phyloP scores from a whole-genome alignment of 768 basidiomycete species.

The Gloeostereum incarnatum region DNA sequence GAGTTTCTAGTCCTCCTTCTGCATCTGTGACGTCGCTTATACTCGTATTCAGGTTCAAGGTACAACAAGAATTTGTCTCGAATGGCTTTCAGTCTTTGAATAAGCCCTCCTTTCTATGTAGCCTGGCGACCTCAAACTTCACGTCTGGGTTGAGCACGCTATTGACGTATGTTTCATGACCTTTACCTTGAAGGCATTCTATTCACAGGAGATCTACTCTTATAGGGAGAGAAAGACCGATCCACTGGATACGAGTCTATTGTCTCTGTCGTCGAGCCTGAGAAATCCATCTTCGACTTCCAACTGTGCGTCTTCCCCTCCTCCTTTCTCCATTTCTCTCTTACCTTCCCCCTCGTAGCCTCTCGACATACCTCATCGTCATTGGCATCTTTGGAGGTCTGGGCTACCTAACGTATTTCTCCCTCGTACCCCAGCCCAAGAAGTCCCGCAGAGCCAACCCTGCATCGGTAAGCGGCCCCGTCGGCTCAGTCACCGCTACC shows the following conservation, averaged over 20 bases:
- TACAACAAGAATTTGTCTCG: conserved; percentile 15
- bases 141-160: conserved; percentile 67
- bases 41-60: conserved; percentile 46
- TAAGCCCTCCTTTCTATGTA: conserved; percentile 17
- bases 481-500: conserved; percentile 47
- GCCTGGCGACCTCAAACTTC: conserved; percentile 71
- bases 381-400: conserved; percentile 51
- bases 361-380: conserved; percentile 68
- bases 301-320: conserved; percentile 48
- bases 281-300: conserved; percentile 66
- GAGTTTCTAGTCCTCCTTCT: conserved; percentile 18
- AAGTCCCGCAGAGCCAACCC: conserved; percentile 41
- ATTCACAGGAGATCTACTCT: conserved; percentile 1
- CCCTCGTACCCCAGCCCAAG: conserved; percentile 59
- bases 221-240: conserved; percentile 49
- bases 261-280: conserved; percentile 74
- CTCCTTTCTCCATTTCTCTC: conserved; percentile 4
- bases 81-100: too few relatives aligned
- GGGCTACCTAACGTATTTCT: conserved; percentile 54
- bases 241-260: conserved; percentile 66
- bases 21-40: conserved; percentile 9
- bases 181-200: conserved; percentile 1
- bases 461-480: conserved; percentile 40
- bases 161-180: conserved; percentile 39
- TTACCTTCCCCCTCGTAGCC: conserved; percentile 18